Conservation (phyloP, 169 alveolate species). For the Cystoisospora suis region DNA sequence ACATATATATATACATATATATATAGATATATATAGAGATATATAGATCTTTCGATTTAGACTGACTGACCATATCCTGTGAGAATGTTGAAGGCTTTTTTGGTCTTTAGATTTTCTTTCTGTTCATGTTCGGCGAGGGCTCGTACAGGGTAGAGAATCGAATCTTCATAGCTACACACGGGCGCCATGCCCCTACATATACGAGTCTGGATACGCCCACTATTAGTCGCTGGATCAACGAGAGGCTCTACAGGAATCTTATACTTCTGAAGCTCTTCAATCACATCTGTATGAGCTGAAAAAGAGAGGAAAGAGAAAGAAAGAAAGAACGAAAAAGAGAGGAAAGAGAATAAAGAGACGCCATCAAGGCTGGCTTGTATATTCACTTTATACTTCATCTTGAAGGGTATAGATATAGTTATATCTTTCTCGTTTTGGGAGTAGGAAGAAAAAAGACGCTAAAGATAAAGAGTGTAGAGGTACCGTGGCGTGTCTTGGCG, state of each 20-base stretch:
- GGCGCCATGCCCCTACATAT: constrained; percentile 41
- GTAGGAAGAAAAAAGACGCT: no score
- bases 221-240: constrained; percentile 50
- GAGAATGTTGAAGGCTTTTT: constrained; percentile 32
- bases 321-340: neutral
- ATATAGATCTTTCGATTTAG: neutral
- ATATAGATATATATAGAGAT: neutral
- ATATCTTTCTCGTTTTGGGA: no score
- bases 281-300: constrained; percentile 6
- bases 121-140: neutral
- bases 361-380: no score
- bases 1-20: no score
- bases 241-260: constrained; percentile 36
- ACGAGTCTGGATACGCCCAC: constrained; percentile 40
- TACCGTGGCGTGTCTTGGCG: no score
- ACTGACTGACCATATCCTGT: constrained; percentile 37
- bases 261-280: constrained; percentile 32
- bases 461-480: no score
- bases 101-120: neutral
- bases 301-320: neutral
- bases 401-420: no score
- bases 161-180: constrained; percentile 31
- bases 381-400: no score
- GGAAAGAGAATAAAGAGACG: neutral
- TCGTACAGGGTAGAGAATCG: constrained; percentile 4